Conservation (phyloP, 169 alveolate species). For the Miamiensis avidus region DNA sequence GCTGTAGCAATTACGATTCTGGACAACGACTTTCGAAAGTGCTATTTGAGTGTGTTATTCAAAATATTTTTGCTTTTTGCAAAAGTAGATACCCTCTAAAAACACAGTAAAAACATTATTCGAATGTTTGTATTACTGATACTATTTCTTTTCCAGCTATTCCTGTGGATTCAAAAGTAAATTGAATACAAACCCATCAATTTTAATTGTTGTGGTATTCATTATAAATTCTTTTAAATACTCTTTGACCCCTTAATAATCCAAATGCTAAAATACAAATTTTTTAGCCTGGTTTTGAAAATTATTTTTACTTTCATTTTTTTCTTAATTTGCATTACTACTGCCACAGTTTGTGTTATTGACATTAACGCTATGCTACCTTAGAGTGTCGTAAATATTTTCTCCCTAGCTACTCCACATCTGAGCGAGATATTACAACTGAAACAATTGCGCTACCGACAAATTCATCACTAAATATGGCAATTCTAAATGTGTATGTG, state of each 20-base stretch:
- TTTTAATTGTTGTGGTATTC: neutral
- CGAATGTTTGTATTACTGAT: neutral
- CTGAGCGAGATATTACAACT: neutral
- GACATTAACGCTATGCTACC: neutral
- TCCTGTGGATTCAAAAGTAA: constrained; percentile 22
- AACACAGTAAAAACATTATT: constrained; percentile 9
- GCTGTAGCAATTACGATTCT: constrained; percentile 21
- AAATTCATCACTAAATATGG: constrained; percentile 28
- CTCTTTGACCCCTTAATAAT: constrained; percentile 11
- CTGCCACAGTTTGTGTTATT: neutral
- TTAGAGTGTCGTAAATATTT: constrained; percentile 19
- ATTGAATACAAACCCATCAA: constrained; percentile 22
- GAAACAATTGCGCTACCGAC: constrained; percentile 18
- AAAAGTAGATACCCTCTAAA: neutral
- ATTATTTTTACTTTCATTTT: neutral
- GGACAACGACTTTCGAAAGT: neutral
- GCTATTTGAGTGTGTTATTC: constrained; percentile 9
- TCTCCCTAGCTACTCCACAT: constrained; percentile 28
- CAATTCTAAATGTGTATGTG: constrained; percentile 1
- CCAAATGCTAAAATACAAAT: neutral
- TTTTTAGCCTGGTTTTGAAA: neutral
- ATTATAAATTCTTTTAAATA: constrained; percentile 13
- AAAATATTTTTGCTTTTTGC: neutral
- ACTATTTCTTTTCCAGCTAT: neutral
- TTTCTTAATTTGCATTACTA: constrained; percentile 1